A percentile compares a stretch with the other conserved stretches of the same genome.
Evolutionary conservation across 2,329 filamentous ascomycete species (phyloP).

Genomic region (Didymella pomorum): DNA sequence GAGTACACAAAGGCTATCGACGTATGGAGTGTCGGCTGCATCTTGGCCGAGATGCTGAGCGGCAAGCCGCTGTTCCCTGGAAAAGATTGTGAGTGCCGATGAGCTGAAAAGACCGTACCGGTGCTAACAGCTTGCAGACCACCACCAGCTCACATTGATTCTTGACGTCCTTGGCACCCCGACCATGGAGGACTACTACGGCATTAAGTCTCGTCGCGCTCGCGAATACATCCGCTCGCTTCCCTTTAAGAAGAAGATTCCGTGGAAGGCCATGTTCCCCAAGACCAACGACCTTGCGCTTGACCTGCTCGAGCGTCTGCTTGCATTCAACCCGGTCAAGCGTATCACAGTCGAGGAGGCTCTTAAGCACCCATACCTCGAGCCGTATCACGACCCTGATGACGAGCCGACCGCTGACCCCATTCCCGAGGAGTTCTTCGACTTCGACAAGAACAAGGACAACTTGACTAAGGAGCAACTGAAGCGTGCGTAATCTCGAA

Average conservation of each 20-base stretch:
- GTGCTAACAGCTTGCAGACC: conserved; percentile 66
- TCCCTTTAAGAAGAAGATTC: conserved; percentile 99
- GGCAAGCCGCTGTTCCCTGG: conserved; percentile 98
- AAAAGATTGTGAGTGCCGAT: conserved; percentile 83
- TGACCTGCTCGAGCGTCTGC: conserved; percentile 91
- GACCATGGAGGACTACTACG: conserved; percentile 99
- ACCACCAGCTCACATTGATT: conserved; percentile 97
- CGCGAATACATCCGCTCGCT: conserved; percentile 98
- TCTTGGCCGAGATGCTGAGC: conserved; percentile 97
- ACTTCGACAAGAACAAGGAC: conserved; percentile 99
- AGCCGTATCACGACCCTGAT: conserved; percentile 98
- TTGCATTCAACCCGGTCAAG: conserved; percentile 98
- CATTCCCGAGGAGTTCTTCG: conserved; percentile 98
- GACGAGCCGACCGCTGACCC: conserved; percentile 96
- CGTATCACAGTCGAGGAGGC: conserved; percentile 98
- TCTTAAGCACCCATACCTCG: conserved; percentile 95
- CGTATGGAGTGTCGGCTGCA: conserved; percentile 98
- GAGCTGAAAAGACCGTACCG: neutral
- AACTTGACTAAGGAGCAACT: conserved; percentile 97
- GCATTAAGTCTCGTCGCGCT: conserved; percentile 97
- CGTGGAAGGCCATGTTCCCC: conserved; percentile 95
- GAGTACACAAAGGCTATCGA: conserved; percentile 99
- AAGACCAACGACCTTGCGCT: conserved; percentile 98
- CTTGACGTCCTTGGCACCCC: conserved; percentile 96
- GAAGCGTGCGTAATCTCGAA: conserved; percentile 69